Evolutionary conservation across 2,329 filamentous ascomycete genomes (phyloP).

Genomic region (Neonectria ditissima): DNA sequence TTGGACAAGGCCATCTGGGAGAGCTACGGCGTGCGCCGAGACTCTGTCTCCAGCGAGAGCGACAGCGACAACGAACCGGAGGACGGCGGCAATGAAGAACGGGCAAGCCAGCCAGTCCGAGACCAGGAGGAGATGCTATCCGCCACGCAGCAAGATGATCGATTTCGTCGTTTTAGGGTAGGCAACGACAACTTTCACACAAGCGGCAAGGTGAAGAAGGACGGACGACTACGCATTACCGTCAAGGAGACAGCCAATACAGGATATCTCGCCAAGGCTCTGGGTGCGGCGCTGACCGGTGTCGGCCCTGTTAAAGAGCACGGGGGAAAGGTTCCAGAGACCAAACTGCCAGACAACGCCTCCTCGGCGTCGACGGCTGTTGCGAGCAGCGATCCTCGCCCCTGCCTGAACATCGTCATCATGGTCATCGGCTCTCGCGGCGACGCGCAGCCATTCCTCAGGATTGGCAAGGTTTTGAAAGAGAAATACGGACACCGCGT

Average conservation of each 20-base stretch:
- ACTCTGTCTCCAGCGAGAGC: constrained; percentile 39
- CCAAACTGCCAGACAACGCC: constrained; percentile 29
- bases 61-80: constrained; percentile 11
- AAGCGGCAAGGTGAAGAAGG: constrained; percentile 73
- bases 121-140: constrained; percentile 12
- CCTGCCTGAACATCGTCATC: constrained; percentile 80
- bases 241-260: constrained; percentile 77
- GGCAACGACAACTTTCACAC: constrained; percentile 74
- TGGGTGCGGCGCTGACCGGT: constrained; percentile 71
- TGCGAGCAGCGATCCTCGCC: constrained; percentile 50
- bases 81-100: constrained; percentile 39
- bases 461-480: constrained; percentile 78
- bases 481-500: constrained; percentile 80
- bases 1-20: constrained; percentile 45
- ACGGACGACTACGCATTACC: constrained; percentile 78
- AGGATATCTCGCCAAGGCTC: constrained; percentile 79
- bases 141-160: constrained; percentile 39
- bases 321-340: constrained; percentile 16
- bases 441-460: constrained; percentile 84
- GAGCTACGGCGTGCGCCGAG: constrained; percentile 32
- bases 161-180: constrained; percentile 61
- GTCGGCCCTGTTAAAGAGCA: constrained; percentile 31
- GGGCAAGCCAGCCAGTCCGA: not conserved
- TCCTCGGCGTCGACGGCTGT: constrained; percentile 50
- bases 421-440: constrained; percentile 86